Evolutionary conservation across 768 basidiomycete species (phyloP).

Genomic region (Suillus weaverae): DNA sequence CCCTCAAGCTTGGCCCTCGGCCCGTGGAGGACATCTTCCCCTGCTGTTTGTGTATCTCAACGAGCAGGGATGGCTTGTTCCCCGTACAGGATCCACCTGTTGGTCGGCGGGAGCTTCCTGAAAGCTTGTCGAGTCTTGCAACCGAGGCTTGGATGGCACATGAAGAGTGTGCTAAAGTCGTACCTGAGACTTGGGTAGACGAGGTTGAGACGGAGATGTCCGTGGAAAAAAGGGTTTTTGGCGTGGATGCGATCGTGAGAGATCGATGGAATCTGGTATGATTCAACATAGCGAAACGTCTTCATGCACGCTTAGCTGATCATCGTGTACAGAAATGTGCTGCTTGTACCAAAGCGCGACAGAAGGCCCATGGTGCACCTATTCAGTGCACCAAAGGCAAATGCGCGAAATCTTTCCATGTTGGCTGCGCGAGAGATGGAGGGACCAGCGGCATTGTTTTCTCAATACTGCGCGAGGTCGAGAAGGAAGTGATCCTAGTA

Average conservation of each 20-base stretch:
- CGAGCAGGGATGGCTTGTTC: constrained; percentile 52
- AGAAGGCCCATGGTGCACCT: constrained; percentile 73
- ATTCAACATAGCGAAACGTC: constrained; percentile 9
- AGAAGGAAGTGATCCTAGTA: constrained; percentile 77
- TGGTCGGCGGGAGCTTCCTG: constrained; percentile 51
- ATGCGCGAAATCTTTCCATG: constrained; percentile 91
- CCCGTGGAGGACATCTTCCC: constrained; percentile 61
- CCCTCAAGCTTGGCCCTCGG: constrained; percentile 65
- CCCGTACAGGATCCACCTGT: constrained; percentile 68
- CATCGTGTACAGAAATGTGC: constrained; percentile 76
- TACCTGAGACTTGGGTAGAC: constrained; percentile 94
- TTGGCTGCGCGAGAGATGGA: constrained; percentile 78
- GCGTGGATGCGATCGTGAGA: constrained; percentile 85
- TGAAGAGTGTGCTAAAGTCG: constrained; percentile 71
- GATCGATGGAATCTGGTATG: constrained; percentile 91
- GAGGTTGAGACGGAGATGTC: constrained; percentile 45
- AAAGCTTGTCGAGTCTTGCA: constrained; percentile 28
- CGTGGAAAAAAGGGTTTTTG: constrained; percentile 63
- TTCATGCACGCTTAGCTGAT: not conserved
- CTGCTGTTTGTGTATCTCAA: constrained; percentile 68
- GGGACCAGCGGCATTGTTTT: constrained; percentile 56
- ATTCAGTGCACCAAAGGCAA: constrained; percentile 95
- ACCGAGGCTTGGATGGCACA: constrained; percentile 71
- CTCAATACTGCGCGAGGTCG: constrained; percentile 62
- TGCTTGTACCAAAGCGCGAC: constrained; percentile 68